phyloP scores from a whole-genome alignment of 306 rosid genomes.

The Cicer arietinum region DNA sequence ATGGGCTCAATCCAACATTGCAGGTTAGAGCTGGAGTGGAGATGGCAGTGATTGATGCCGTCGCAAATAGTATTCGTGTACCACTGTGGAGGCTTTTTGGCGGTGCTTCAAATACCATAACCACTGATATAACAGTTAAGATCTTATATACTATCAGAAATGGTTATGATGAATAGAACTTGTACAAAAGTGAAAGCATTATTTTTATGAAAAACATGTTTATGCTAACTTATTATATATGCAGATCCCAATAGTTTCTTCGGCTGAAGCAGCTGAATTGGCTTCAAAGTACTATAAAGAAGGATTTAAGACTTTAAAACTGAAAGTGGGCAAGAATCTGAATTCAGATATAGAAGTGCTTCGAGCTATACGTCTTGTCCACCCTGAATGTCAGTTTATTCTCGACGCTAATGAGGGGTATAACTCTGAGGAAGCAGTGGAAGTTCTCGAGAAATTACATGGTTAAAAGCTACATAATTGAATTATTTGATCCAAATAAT shows the following conservation, averaged over 20 bases:
- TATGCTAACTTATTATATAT: constrained; percentile 41
- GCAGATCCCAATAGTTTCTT: constrained; percentile 90
- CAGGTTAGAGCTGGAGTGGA: constrained; percentile 99
- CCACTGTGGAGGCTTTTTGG: constrained; percentile 97
- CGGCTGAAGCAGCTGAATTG: constrained; percentile 78
- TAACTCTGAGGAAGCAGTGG: constrained; percentile 76
- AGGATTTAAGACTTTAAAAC: constrained; percentile 85
- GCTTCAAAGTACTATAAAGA: constrained; percentile 76
- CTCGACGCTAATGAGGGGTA: constrained; percentile 97
- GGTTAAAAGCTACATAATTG: constrained; percentile 55
- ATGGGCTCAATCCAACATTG: constrained; percentile 42
- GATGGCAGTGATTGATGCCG: constrained; percentile 94
- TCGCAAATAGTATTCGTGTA: constrained; percentile 72
- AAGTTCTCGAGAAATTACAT: constrained; percentile 80
- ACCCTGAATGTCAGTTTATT: constrained; percentile 80
- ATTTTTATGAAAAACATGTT: constrained; percentile 30
- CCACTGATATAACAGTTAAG: constrained; percentile 88
- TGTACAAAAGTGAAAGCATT: constrained; percentile 6
- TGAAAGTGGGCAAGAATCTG: constrained; percentile 89
- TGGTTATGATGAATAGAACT: constrained; percentile 1
- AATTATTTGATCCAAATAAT: constrained; percentile 19
- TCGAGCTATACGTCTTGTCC: constrained; percentile 75
- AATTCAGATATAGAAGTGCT: constrained; percentile 84
- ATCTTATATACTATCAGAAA: constrained; percentile 37
- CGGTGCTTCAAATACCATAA: constrained; percentile 78